A percentile compares a stretch with the other conserved stretches of the same genome.
Conservation (phyloP, 805 yeast species). For the Wickerhamiella lipophila region DNA sequence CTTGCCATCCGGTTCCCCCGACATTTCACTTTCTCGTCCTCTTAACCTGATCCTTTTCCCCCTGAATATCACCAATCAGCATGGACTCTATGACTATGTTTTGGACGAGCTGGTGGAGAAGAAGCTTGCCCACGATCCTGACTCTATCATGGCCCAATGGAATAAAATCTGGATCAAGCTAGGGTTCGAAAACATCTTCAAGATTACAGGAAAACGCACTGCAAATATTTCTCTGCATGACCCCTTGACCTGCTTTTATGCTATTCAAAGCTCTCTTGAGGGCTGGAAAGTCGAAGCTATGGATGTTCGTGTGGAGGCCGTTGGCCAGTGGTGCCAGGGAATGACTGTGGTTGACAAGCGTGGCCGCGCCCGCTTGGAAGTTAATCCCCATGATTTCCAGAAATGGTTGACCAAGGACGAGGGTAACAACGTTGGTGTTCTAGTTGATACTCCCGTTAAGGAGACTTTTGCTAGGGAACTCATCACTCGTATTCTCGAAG, state of each 20-base stretch:
- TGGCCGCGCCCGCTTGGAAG: conserved; percentile 20
- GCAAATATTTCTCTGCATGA: conserved; percentile 28
- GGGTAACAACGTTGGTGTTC: conserved; percentile 21
- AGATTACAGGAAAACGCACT: conserved; percentile 18
- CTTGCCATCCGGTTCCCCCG: conserved; percentile 23
- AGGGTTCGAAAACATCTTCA: conserved; percentile 19
- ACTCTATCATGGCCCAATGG: conserved; percentile 29
- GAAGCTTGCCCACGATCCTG: conserved; percentile 12
- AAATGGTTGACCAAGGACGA: conserved; percentile 21
- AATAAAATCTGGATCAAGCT: conserved; percentile 25
- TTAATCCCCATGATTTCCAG: conserved; percentile 20
- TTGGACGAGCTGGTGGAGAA: conserved; percentile 18
- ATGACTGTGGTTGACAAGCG: conserved; percentile 29
- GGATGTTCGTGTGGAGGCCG: conserved; percentile 31
- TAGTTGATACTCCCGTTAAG: conserved; percentile 18
- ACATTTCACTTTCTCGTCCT: conserved; percentile 18
- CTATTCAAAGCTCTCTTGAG: conserved; percentile 17
- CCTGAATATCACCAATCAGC: conserved; percentile 30
- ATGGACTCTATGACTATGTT: conserved; percentile 21
- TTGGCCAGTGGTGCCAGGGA: conserved; percentile 32
- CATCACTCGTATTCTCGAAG: conserved; percentile 7
- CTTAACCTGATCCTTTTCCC: conserved; percentile 29
- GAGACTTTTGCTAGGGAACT: conserved; percentile 13
- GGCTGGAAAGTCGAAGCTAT: conserved; percentile 19
- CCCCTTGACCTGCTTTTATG: conserved; percentile 31